phyloP scores from a whole-genome alignment of 257 asterid genomes.

The Penstemon newberryi region DNA sequence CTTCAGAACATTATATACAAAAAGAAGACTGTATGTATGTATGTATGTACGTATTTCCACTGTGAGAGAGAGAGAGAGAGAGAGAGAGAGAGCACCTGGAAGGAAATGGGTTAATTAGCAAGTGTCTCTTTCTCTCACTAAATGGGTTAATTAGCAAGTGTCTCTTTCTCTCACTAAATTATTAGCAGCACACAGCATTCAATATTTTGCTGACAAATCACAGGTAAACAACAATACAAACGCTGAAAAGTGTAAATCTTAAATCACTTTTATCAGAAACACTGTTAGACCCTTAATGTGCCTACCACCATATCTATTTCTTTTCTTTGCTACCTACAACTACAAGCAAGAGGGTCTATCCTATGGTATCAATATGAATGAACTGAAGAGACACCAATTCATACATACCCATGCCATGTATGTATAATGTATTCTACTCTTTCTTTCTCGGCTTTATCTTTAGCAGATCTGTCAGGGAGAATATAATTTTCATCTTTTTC shows the following conservation, averaged over 20 bases:
- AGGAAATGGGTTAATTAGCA: conserved; percentile 17
- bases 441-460: too few relatives aligned
- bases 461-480: not conserved
- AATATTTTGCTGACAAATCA: conserved; percentile 13
- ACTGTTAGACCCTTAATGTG: too few relatives aligned
- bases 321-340: too few relatives aligned
- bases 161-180: too few relatives aligned
- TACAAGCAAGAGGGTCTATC: not conserved
- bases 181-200: conserved; percentile 7
- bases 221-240: not conserved
- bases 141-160: conserved; percentile 14
- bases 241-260: not conserved
- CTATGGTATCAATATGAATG: not conserved
- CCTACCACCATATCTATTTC: too few relatives aligned
- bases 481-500: not conserved
- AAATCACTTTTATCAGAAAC: too few relatives aligned
- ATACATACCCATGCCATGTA: too few relatives aligned
- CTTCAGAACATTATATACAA: not conserved
- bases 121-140: not conserved
- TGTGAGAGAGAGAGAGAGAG: not conserved
- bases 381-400: not conserved
- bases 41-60: not conserved
- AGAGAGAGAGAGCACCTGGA: not conserved
- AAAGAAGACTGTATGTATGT: not conserved
- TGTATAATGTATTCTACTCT: too few relatives aligned